These are phyloP conservation scores for Symmetrospora coprosmae DNA, from an alignment of 768 basidiomycete genomes.

Conservation along the genomic window DNA sequence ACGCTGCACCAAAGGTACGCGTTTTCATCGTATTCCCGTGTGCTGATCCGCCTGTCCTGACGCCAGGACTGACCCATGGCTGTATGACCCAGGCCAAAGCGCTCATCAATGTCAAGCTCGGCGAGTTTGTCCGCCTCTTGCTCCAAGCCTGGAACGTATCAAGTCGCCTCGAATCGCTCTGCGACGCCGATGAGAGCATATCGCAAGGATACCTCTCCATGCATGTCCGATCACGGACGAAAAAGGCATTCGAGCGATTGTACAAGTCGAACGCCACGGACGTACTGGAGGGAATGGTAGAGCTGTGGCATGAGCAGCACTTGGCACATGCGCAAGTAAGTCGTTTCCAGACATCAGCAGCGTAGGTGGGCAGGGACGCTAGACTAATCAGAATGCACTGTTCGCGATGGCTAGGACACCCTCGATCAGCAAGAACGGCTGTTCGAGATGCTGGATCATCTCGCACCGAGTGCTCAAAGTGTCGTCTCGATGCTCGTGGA, in stretches of 20 bases:
- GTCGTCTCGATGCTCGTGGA: constrained; percentile 82
- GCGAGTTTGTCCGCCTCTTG: constrained; percentile 5
- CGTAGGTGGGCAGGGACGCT: too few species aligned
- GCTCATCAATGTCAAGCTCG: neutral
- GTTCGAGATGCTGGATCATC: constrained; percentile 68
- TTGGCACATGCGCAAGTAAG: too few species aligned
- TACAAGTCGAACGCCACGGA: constrained; percentile 68
- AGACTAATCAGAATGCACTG: too few species aligned
- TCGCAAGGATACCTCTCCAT: constrained; percentile 25
- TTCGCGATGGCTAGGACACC: constrained; percentile 15
- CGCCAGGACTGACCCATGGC: neutral
- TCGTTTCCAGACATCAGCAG: too few species aligned
- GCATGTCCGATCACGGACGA: constrained; percentile 44
- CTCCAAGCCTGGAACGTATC: constrained; percentile 27
- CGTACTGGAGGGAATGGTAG: constrained; percentile 67
- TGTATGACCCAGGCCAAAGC: constrained; percentile 1
- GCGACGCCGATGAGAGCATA: constrained; percentile 10
- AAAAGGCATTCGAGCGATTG: constrained; percentile 66
- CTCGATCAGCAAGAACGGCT: constrained; percentile 40
- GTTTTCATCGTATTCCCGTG: neutral
- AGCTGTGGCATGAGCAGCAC: constrained; percentile 50
- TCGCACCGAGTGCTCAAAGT: constrained; percentile 69
- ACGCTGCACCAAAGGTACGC: constrained; percentile 7
- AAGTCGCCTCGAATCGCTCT: constrained; percentile 4
- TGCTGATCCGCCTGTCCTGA: neutral